Evolutionary conservation across 2,329 filamentous ascomycete species (phyloP), one percentile per base, ranked within the genome.

Genomic region (Penicillium sp.): DNA sequence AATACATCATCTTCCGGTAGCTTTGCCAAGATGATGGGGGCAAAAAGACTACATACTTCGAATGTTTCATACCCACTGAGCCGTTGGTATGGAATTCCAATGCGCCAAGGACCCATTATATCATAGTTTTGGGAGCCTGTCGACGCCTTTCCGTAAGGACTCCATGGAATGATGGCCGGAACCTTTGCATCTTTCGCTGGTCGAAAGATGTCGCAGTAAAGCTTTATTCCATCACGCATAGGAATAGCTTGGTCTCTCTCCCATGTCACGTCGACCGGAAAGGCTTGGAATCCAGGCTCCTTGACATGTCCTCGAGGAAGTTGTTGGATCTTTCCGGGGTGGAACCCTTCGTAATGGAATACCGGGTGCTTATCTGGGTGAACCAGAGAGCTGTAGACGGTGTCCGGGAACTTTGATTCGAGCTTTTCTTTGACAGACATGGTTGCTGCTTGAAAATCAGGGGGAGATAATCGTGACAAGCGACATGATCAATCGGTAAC

Each of bases 91-190:
- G 58, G 53, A 24, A 56, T 40, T 3, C 60, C 52, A 2, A 62
- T 39, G 10, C 54, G 46, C 42, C 47, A 61, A 14, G 60, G 54
- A 3, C 50, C 56, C 55, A 62, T 61, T 4, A 48, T 18, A 2
- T 55, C 55, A 18, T 56, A 65, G 6, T 36, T 44, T 14, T 53
- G 29, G 3, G 51, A 39, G 13, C 65, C 52, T 14, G 48, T 59
- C n/a, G 61, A 62, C 23, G 57, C 52, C 44, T 71, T 71, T 2
- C 69, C 67, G 45, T 68, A 64, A 1, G 68, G 59, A 54, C 65
- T 61, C 66, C 66, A 66, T 19, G 57, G 46, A 28, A 67, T 49
- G 26, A 71, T 62, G 1, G 65, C 67, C 1, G 69, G 69, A 3
- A 67, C 63, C n/a, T 53, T 54, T 5, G 6, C 16, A 2, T 53